Evolutionary conservation across 2,329 filamentous ascomycete species (phyloP).

Genomic region (Aureobasidium sp.): DNA sequence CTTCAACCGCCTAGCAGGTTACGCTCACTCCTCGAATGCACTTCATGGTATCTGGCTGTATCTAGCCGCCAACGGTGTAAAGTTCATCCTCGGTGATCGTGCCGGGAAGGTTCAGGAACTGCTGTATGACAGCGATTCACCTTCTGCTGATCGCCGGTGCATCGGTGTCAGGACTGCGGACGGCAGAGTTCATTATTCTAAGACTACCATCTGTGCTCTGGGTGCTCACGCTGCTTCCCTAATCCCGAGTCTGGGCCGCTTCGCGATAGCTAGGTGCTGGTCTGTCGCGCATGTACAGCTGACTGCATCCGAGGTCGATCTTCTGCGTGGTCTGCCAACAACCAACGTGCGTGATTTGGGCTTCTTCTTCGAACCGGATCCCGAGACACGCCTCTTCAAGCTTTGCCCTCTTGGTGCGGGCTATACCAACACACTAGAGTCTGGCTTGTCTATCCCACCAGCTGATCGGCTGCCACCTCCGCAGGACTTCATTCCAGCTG

Average conservation of each 20-base stretch:
- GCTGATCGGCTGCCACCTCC: slow-evolving; percentile 32
- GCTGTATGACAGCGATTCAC: background rate
- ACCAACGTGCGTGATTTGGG: slow-evolving; percentile 47
- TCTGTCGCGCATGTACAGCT: slow-evolving; percentile 52
- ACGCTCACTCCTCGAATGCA: slow-evolving; percentile 48
- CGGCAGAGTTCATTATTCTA: background rate
- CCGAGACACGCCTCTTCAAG: slow-evolving; percentile 49
- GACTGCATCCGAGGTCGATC: slow-evolving; percentile 44
- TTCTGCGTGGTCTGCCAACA: slow-evolving; percentile 50
- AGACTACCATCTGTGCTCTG: slow-evolving; percentile 41
- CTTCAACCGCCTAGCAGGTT: slow-evolving; percentile 49
- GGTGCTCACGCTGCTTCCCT: slow-evolving; percentile 44
- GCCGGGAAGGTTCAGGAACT: background rate
- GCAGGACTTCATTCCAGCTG: slow-evolving; percentile 41
- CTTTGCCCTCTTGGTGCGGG: slow-evolving; percentile 52
- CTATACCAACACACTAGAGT: slow-evolving; percentile 43
- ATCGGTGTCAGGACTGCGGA: background rate
- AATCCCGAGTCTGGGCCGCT: slow-evolving; percentile 41
- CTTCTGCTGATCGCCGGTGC: background rate
- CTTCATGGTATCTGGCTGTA: slow-evolving; percentile 39
- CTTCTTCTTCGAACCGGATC: slow-evolving; percentile 53
- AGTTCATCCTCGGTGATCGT: background rate
- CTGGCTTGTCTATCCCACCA: slow-evolving; percentile 35
- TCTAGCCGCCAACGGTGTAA: slow-evolving; percentile 31
- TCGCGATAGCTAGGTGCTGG: slow-evolving; percentile 50